phyloP scores from a whole-genome alignment of 1,284 basidiomycete genomes.

The Sphaerobolus stellatus region DNA sequence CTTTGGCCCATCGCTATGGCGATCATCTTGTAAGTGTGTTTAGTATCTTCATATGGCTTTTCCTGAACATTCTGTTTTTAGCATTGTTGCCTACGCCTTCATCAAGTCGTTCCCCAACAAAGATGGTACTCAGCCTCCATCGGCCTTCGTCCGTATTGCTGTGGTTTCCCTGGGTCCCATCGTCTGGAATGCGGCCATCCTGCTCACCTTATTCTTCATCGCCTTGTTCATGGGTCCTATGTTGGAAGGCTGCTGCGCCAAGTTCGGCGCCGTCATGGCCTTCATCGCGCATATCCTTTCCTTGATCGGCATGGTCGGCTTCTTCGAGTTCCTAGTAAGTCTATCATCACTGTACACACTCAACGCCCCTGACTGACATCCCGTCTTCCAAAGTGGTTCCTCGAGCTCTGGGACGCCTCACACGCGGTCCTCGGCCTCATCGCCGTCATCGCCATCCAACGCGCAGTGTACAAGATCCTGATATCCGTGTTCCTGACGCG shows the following conservation, averaged over 20 bases:
- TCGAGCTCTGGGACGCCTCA: conserved; percentile 89
- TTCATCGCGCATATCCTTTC: conserved; percentile 81
- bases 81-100: conserved; percentile 55
- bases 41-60: neutral
- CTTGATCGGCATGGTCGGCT: conserved; percentile 82
- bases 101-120: conserved; percentile 76
- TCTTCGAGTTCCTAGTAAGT: conserved; percentile 92
- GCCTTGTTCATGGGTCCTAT: conserved; percentile 93
- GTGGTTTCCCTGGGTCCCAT: conserved; percentile 93
- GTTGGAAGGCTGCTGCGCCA: conserved; percentile 79
- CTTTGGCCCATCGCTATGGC: conserved; percentile 84
- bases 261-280: conserved; percentile 89
- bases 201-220: conserved; percentile 84
- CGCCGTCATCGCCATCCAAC: conserved; percentile 83
- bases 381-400: conserved; percentile 76
- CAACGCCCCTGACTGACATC: conserved; percentile 14
- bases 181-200: conserved; percentile 90
- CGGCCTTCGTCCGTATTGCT: conserved; percentile 86
- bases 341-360: conserved; percentile 1
- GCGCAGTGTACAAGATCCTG: conserved; percentile 87
- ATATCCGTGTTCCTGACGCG: conserved; percentile 91
- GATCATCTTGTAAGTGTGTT: conserved; percentile 61
- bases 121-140: conserved; percentile 67
- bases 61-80: neutral
- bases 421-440: conserved; percentile 91